Base-by-base conservation (phyloP, 345 rosid species). In the Lenwebbia sp. region DNA sequence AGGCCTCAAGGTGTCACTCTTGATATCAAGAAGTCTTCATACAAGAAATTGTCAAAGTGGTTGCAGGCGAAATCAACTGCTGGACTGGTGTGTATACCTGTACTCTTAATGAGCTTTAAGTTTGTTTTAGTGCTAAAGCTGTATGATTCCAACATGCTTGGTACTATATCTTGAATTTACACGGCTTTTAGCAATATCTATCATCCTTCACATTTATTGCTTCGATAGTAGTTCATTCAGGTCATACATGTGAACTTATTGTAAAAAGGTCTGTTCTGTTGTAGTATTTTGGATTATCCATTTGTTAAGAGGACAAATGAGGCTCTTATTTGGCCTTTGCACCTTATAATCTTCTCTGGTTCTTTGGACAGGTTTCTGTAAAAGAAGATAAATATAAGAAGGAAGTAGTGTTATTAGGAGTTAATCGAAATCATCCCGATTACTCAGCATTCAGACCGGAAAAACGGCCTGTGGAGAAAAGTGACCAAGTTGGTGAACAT, bases 1-100 rank as follows among this genome's bases (percentile, higher is more conserved):
- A 94, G 99, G 88, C 98, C 99, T 54, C 82, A 95, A 49, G 98
- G 98, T 40, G 84, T 94, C 87, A 92, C 91, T 25, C 92, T 97
- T 82, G 99, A 97, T 91, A 93, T 94, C 83, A 96, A 94, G 89
- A 97, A 95, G 90, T 97, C 99, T n/a, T 94, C 99, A 17, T 90
- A 94, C 92, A 97, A 96, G 96, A 97, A 97, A 91, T 86, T 97
- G 85, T 92, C 99, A 5, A 97, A 96, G 91, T 97, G 99, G 99
- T 90, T 97, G 84, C 99, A 95, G 88, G 93, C 96, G 51, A 95
- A 97, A 90, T 93, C 99, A 17, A 90, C 96, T 30, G 11, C 92
- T 13, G 99, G 98, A 90, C 89, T 97, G 94, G 99, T 97, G 52
- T 41, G 93, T 87, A 86, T 83, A 85, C 82, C 54, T 51, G 62